These are phyloP conservation scores for Solanum hybrid DNA, from an alignment of 305 asterid genomes.

Conservation along the genomic window DNA sequence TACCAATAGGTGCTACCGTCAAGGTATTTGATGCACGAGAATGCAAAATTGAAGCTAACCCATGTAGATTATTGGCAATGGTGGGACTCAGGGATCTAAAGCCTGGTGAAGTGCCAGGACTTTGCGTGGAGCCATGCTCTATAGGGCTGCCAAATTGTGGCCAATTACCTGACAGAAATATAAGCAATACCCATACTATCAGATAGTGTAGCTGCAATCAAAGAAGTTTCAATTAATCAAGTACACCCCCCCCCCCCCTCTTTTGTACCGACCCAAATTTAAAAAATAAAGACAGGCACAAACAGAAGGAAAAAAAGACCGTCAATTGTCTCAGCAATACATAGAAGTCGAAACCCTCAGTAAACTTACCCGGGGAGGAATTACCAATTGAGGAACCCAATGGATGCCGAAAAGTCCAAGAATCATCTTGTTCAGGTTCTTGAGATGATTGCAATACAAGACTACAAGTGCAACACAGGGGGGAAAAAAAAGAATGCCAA, in stretches of 20 bases:
- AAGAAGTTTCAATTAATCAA: not conserved
- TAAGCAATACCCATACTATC: not conserved
- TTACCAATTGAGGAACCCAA: conserved; percentile 23
- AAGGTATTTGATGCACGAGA: conserved; percentile 22
- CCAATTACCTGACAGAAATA: conserved; percentile 43
- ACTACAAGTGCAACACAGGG: conserved; percentile 19
- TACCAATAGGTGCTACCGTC: conserved; percentile 27
- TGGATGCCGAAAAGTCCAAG: conserved; percentile 22
- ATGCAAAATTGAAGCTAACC: conserved; percentile 41
- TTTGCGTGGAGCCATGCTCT: conserved; percentile 32
- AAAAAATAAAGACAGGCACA: not conserved
- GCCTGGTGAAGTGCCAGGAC: conserved; percentile 31
- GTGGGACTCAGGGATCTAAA: conserved; percentile 31
- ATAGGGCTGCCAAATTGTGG: conserved; percentile 41
- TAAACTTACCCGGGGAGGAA: conserved; percentile 28
- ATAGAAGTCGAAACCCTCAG: not conserved
- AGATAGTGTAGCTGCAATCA: not conserved
- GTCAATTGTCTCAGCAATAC: not conserved
- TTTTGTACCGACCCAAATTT: not conserved
- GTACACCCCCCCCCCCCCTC: not conserved
- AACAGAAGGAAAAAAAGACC: not conserved
- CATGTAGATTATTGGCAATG: conserved; percentile 27
- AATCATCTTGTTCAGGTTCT: conserved; percentile 33
- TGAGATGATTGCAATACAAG: conserved; percentile 28
- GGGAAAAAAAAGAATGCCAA: not conserved